Conservation (phyloP, 2,329 filamentous ascomycete genomes). For the Teratosphaeria destructans region DNA sequence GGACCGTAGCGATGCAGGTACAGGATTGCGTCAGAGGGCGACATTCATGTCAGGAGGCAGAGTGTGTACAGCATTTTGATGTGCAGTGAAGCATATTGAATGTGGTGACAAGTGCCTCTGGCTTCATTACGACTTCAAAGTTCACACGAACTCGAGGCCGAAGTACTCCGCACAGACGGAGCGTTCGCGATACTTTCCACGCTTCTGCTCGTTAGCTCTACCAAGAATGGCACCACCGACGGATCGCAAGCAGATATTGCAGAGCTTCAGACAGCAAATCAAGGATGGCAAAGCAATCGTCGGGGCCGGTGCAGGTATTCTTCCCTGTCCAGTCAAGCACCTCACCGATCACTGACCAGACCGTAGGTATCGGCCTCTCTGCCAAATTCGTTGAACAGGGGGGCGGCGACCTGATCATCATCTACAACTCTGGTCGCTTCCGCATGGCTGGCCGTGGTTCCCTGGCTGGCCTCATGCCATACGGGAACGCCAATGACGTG, state of each 20-base stretch:
- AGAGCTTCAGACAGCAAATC: slow-evolving; percentile 44
- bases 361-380: slow-evolving; percentile 53
- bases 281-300: slow-evolving; percentile 49
- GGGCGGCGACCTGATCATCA: slow-evolving; percentile 58
- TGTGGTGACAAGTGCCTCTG: neutral
- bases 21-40: neutral
- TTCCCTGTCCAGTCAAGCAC: too few species aligned
- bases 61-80: neutral
- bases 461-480: slow-evolving; percentile 60
- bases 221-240: slow-evolving; percentile 47
- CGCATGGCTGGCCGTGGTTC: slow-evolving; percentile 64
- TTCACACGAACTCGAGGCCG: too few species aligned
- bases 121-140: too few species aligned
- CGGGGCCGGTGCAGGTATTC: slow-evolving; percentile 52
- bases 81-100: neutral
- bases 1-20: neutral
- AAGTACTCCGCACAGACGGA: neutral
- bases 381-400: slow-evolving; percentile 61
- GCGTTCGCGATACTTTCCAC: neutral
- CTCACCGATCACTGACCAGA: neutral
- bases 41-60: neutral
- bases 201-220: neutral
- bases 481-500: slow-evolving; percentile 59
- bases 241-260: slow-evolving; percentile 46
- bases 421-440: slow-evolving; percentile 63